Percentiles rank a stretch among this genome's conserved stretches.
phyloP scores from a whole-genome alignment of 345 rosid genomes.

The Euphorbia lathyris region DNA sequence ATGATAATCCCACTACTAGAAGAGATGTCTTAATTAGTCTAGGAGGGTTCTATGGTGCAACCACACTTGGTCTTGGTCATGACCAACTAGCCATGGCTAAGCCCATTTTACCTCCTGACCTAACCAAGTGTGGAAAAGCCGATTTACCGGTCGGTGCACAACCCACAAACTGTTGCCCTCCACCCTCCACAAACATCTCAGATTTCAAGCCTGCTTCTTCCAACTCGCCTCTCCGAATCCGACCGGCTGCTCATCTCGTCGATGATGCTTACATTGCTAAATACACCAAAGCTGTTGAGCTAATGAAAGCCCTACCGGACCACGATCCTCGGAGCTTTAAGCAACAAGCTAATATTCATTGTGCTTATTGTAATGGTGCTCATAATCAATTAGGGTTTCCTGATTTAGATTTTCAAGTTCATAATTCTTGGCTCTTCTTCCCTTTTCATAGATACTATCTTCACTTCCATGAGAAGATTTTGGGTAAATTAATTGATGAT shows the following conservation, averaged over 20 bases:
- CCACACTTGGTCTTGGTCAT: conserved; percentile 12
- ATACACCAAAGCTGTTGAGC: conserved; percentile 43
- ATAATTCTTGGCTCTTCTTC: conserved; percentile 57
- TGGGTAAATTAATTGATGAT: conserved; percentile 51
- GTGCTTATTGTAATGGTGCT: conserved; percentile 64
- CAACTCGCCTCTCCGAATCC: conserved; percentile 22
- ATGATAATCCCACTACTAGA: conserved; percentile 26
- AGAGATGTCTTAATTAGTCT: conserved; percentile 54
- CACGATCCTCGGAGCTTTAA: conserved; percentile 56
- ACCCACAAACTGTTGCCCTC: conserved; percentile 53
- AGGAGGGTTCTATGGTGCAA: conserved; percentile 48
- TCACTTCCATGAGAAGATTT: conserved; percentile 49
- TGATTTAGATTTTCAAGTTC: conserved; percentile 46
- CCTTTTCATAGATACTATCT: conserved; percentile 59
- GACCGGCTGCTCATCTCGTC: conserved; percentile 51
- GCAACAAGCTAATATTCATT: conserved; percentile 57
- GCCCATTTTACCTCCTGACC: conserved; percentile 40
- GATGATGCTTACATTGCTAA: conserved; percentile 37
- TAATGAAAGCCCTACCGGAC: conserved; percentile 56
- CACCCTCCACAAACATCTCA: conserved; percentile 29
- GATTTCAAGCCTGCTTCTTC: conserved; percentile 43
- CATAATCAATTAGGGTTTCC: conserved; percentile 56
- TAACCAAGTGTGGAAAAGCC: conserved; percentile 38
- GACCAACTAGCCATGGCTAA: conserved; percentile 38
- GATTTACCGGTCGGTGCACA: too few species aligned